Conservation (phyloP, 768 basidiomycete species). For the Exidia glandulosa region DNA sequence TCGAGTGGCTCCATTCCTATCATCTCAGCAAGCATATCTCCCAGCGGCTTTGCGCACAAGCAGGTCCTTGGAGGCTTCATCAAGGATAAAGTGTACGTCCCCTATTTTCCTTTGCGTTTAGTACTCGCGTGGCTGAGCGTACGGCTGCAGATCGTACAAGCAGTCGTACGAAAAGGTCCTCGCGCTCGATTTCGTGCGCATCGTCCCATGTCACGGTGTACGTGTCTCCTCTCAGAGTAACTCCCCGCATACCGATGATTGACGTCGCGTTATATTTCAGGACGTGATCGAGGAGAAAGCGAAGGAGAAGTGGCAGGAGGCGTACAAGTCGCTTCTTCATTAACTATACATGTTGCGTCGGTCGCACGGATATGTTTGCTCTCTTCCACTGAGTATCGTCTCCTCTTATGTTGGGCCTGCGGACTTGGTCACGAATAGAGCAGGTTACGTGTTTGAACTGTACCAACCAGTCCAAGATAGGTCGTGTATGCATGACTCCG, state of each 20-base stretch:
- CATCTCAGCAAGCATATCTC: neutral
- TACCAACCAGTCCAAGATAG: too few relatives aligned
- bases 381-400: too few relatives aligned
- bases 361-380: too few relatives aligned
- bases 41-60: neutral
- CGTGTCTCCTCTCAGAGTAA: neutral
- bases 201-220: neutral
- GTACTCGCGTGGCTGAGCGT: too few relatives aligned
- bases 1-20: neutral
- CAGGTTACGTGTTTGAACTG: too few relatives aligned
- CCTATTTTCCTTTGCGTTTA: too few relatives aligned
- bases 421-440: too few relatives aligned
- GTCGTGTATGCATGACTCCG: too few relatives aligned
- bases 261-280: too few relatives aligned
- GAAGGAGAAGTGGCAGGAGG: neutral
- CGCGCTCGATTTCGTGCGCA: neutral
- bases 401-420: too few relatives aligned
- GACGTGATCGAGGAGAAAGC: neutral
- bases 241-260: too few relatives aligned
- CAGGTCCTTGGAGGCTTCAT: neutral
- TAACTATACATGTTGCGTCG: too few relatives aligned
- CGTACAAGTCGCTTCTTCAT: neutral
- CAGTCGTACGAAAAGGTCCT: neutral
- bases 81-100: neutral
- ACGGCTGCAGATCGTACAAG: neutral